These are phyloP conservation scores for grape (Vitis vinifera) DNA, from an alignment of 164 flowering plant species.

Conservation along the genomic window ASM3070453v1 NC_081822.1:7457001-7457500, in stretches of 20 bases:
- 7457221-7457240: background rate
- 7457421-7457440: background rate
- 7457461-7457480: background rate
- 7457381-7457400: background rate
- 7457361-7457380: conserved; percentile 76
- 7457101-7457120: background rate
- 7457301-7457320: conserved; percentile 70
- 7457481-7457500: background rate
- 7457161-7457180: background rate
- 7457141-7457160: background rate
- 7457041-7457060: background rate
- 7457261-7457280: conserved; percentile 9
- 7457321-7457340: conserved; percentile 80
- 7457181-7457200: background rate
- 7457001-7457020: too few species aligned
- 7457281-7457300: conserved; percentile 79
- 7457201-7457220: background rate
- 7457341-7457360: conserved; percentile 69
- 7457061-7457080: background rate
- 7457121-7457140: background rate
- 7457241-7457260: background rate
- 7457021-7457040: too few species aligned
- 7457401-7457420: background rate
- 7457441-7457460: background rate
- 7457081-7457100: background rate